Conservation (phyloP, 1,284 basidiomycete genomes). For the Neonothopanus nambi region DNA sequence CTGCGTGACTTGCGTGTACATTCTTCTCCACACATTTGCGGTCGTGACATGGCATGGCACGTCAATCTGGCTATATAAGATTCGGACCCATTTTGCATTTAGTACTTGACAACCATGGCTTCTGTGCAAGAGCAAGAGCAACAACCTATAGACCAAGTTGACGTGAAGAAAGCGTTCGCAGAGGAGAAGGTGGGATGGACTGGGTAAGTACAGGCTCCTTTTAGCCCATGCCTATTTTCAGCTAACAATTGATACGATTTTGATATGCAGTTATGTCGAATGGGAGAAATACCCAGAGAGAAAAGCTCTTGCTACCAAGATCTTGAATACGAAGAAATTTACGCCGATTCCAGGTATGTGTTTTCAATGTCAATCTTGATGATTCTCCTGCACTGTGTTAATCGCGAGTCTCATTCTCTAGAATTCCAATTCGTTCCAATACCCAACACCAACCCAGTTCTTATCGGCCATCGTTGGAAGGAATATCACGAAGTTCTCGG, state of each 20-base stretch:
- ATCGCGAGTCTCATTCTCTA: constrained; percentile 14
- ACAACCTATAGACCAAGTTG: background rate
- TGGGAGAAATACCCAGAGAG: constrained; percentile 50
- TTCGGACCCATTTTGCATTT: no score
- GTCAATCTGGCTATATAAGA: no score
- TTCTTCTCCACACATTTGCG: no score
- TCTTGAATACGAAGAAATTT: constrained; percentile 43
- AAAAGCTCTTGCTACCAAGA: constrained; percentile 39
- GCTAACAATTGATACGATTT: background rate
- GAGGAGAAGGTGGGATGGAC: constrained; percentile 36
- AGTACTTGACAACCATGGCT: no score
- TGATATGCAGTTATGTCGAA: constrained; percentile 40
- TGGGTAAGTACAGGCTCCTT: constrained; percentile 26
- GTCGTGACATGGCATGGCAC: no score
- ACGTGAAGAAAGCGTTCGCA: constrained; percentile 28
- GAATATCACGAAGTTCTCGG: constrained; percentile 55
- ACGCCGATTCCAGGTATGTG: constrained; percentile 42
- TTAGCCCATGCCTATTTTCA: background rate
- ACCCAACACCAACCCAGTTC: constrained; percentile 51
- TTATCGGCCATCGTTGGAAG: constrained; percentile 55
- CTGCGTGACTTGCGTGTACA: no score
- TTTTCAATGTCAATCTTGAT: background rate
- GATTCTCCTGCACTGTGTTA: background rate
- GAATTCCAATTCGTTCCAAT: constrained; percentile 54
- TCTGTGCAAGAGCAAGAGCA: no score